A percentile compares a stretch with the other conserved stretches of the same genome.
Conservation (phyloP, 2,329 filamentous ascomycete species). For the Aureobasidium subglaciale region DNA sequence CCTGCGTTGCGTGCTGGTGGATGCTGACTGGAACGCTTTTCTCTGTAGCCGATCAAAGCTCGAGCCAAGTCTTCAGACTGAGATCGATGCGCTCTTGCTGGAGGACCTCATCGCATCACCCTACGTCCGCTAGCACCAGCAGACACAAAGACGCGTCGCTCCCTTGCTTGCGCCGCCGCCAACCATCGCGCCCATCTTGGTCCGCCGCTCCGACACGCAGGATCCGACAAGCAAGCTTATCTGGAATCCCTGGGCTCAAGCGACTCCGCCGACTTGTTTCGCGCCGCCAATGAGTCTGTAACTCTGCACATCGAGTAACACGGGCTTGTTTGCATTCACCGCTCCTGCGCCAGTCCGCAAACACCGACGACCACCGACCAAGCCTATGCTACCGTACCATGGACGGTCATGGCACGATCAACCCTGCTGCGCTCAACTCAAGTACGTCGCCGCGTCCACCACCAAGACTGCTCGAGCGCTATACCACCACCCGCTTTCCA, state of each 20-base stretch:
- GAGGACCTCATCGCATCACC: slow-evolving; percentile 5
- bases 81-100: neutral
- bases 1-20: neutral
- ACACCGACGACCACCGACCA: neutral
- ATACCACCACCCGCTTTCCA: neutral
- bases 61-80: slow-evolving; percentile 8
- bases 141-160: neutral
- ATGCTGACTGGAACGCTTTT: slow-evolving; percentile 2
- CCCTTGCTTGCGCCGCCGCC: neutral
- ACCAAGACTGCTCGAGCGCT: neutral
- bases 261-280: slow-evolving; percentile 12
- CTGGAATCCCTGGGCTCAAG: slow-evolving; percentile 11
- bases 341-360: slow-evolving; percentile 13
- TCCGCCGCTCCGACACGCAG: slow-evolving; percentile 6
- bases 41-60: neutral
- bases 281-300: slow-evolving; percentile 14
- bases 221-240: slow-evolving; percentile 10
- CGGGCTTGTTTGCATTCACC: slow-evolving; percentile 13
- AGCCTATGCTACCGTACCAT: slow-evolving; percentile 28
- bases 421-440: slow-evolving; percentile 79
- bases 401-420: slow-evolving; percentile 82
- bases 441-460: slow-evolving; percentile 44
- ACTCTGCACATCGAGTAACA: slow-evolving; percentile 9
- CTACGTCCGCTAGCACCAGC: neutral
- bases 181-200: slow-evolving; percentile 1